These are phyloP conservation scores for Leccinum sublutescens DNA, from an alignment of 768 basidiomycete genomes.

Conservation along the genomic window DNA sequence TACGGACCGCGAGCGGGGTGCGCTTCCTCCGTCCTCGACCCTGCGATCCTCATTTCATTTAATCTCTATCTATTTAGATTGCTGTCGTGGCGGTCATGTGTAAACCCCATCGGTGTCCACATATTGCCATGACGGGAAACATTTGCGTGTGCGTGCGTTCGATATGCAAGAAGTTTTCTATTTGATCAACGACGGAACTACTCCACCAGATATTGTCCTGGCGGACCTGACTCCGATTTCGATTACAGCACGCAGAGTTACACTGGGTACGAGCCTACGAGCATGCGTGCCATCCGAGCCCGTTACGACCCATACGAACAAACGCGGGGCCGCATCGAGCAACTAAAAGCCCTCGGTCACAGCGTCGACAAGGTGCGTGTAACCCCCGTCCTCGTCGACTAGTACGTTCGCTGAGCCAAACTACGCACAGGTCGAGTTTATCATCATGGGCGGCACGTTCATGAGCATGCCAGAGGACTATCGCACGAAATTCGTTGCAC, in stretches of 20 bases:
- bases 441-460: conserved; percentile 98
- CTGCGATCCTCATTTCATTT: neutral
- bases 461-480: conserved; percentile 99
- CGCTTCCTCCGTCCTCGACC: conserved; percentile 22
- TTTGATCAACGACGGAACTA: conserved; percentile 4
- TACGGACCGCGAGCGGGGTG: conserved; percentile 95
- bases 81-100: conserved; percentile 99
- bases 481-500: conserved; percentile 88
- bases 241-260: conserved; percentile 99
- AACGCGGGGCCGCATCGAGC: conserved; percentile 92
- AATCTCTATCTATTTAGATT: conserved; percentile 50
- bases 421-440: conserved; percentile 69
- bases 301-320: conserved; percentile 98
- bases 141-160: conserved; percentile 82
- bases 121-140: conserved; percentile 99
- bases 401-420: neutral
- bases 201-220: conserved; percentile 84
- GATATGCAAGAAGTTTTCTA: neutral
- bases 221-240: conserved; percentile 98
- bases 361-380: conserved; percentile 86
- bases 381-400: conserved; percentile 5
- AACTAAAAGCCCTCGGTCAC: conserved; percentile 93
- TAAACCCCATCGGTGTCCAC: conserved; percentile 98
- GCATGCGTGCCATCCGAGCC: conserved; percentile 98
- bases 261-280: conserved; percentile 95